Evolutionary conservation across 805 yeast species (phyloP), one percentile per base, ranked within the genome.

Genomic region (Kodamaea kaohsiungensis): DNA sequence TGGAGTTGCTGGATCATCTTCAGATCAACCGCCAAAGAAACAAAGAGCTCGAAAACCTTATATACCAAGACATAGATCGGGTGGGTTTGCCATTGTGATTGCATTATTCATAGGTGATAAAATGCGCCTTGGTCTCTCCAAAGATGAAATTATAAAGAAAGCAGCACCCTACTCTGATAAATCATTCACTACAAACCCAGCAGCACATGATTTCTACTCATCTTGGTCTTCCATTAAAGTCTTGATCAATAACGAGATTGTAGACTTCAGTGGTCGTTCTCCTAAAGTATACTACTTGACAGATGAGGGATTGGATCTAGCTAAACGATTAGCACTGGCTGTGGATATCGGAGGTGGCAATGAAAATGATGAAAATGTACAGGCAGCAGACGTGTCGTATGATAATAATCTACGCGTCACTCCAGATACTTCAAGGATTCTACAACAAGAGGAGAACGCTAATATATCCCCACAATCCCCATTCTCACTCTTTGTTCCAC

Each of bases 61-160:
- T 66, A 78, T 91, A 0, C 98, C 98, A 0, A 78, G 76, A 48
- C 83, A 84, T 56, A 71, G 92, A 37, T 84, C 95, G 0, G 97
- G 97, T 1, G 96, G 89, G 0, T 92, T 89, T 71, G 96, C 95
- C 0, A 87, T 91, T 7, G 61, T 91, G 16, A 56, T 90, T 16
- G 85, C 86, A 0, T 69, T 91, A 2, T 70, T 76, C 49, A 74
- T 81, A 46, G 66, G 64, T 25, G 91, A 86, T 61, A 66, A 70
- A 3, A 61, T 68, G 1, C 67, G 77, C 17, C 63, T 67, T n/a
- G 96, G 97, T 0, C 62, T 89, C 61, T 77, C 85, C 3, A 87
- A 83, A 62, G 82, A 81, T 9, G 87, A 83, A 39, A 78, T 91
- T 5, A 72, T 81, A 1, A 62, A 75, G 8, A 61, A 66, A 15